These are phyloP conservation scores for Apiosordaria backusii DNA, from an alignment of 495 filamentous ascomycete species.

Conservation along the genomic window DNA sequence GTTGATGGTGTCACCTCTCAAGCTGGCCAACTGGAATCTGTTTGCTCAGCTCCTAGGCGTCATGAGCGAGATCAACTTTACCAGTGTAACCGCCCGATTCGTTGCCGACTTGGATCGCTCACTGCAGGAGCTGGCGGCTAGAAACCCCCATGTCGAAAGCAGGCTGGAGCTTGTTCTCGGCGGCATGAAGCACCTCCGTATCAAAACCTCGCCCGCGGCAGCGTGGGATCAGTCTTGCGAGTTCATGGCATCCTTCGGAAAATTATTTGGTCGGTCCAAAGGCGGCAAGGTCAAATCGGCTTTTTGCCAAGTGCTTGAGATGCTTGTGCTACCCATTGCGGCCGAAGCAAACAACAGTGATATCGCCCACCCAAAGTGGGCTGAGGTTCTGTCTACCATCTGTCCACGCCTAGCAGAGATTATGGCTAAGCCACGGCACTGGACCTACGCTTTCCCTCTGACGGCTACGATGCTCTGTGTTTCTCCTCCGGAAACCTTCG, in stretches of 20 bases:
- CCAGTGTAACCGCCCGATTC: conserved; percentile 77
- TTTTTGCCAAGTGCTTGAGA: conserved; percentile 87
- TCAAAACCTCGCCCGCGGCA: conserved; percentile 66
- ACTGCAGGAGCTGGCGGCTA: conserved; percentile 66
- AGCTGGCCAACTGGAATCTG: conserved; percentile 90
- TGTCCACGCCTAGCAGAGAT: conserved; percentile 73
- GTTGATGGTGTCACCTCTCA: conserved; percentile 70
- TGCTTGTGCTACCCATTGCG: conserved; percentile 82
- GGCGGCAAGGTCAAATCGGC: conserved; percentile 86
- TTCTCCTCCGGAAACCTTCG: conserved; percentile 77
- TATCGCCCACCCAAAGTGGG: conserved; percentile 76
- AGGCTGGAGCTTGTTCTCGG: conserved; percentile 79
- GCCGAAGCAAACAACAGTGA: conserved; percentile 68
- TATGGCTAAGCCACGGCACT: conserved; percentile 86
- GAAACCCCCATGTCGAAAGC: conserved; percentile 69
- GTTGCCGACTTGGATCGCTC: conserved; percentile 71
- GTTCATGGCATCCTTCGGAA: conserved; percentile 75
- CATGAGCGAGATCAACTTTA: conserved; percentile 90
- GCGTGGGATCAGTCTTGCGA: conserved; percentile 84
- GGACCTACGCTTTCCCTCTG: conserved; percentile 80
- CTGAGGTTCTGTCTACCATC: conserved; percentile 72
- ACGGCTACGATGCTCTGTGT: conserved; percentile 82
- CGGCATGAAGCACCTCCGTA: conserved; percentile 83
- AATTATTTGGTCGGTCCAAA: conserved; percentile 77
- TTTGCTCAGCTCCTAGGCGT: conserved; percentile 87